Evolutionary conservation across 345 rosid species (phyloP), one percentile per base, ranked within the genome.

Genomic region (Physaria fendleri): DNA sequence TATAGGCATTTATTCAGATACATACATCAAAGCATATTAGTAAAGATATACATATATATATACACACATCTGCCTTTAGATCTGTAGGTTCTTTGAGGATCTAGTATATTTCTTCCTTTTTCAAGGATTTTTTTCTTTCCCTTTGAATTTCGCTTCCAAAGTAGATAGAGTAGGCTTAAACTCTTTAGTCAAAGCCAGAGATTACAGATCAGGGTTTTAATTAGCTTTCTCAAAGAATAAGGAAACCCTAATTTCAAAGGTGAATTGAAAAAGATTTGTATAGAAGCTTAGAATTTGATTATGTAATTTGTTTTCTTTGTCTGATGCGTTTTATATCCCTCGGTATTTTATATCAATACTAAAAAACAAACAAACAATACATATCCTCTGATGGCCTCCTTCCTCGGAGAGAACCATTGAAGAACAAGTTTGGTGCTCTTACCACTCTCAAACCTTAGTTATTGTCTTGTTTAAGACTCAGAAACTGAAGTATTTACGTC

Each of bases 211-310:
- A 69, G 74, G 74, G 69, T 41, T 38, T 46, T 40, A n/a, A n/a
- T n/a, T n/a, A 62, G 58, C 45, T 44, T 44, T 47, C 57, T 14
- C 51, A 29, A 46, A 46, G 56, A 56, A 69, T 25, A 18, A 38
- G 35, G 58, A 25, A 70, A 48, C 74, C 74, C 74, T 70, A 70
- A 62, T 55, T 40, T 39, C 46, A 69, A 69, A 62, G 74, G 62
- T 29, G 59, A 62, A 24, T 2, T 55, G 74, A 46, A 69, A 70
- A 62, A 39, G 64, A 38, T 30, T 61, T 62, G 73, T 29, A 46
- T 29, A 54, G 73, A 69, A 54, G 17, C 42, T 35, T 56, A 52
- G 67, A 53, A 62, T 62, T 62, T 62, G 56, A 62, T n/a, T n/a
- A n/a, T n/a, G n/a, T n/a, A n/a, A n/a, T n/a, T n/a, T n/a, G n/a